Evolutionary conservation across 2,329 filamentous ascomycete species (phyloP).

Genomic region (Dryadomyces quercivorus): DNA sequence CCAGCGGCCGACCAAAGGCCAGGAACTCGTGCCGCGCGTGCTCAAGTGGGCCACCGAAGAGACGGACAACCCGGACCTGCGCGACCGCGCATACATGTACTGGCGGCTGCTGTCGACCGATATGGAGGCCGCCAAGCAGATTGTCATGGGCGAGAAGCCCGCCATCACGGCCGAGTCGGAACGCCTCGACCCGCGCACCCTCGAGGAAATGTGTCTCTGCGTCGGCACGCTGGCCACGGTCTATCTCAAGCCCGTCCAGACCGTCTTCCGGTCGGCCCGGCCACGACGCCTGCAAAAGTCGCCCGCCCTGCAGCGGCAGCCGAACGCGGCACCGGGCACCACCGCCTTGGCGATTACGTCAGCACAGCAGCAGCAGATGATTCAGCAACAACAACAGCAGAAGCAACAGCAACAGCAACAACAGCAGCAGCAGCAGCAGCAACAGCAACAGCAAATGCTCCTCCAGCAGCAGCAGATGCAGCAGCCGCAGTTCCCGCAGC

Average conservation of each 20-base stretch:
- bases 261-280: slow-evolving; percentile 84
- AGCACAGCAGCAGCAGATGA: slow-evolving; percentile 6
- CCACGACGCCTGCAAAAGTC: slow-evolving; percentile 69
- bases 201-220: slow-evolving; percentile 95
- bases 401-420: slow-evolving; percentile 3
- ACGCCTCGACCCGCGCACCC: slow-evolving; percentile 76
- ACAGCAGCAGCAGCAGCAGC: background rate
- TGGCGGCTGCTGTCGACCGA: slow-evolving; percentile 93
- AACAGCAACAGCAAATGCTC: slow-evolving; percentile 2
- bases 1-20: slow-evolving; percentile 86
- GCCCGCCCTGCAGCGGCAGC: slow-evolving; percentile 71
- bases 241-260: slow-evolving; percentile 94
- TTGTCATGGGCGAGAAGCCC: slow-evolving; percentile 97
- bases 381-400: slow-evolving; percentile 5
- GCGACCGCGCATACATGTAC: slow-evolving; percentile 98
- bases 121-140: slow-evolving; percentile 68
- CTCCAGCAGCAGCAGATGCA: slow-evolving; percentile 5
- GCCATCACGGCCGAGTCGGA: slow-evolving; percentile 94
- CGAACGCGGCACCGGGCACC: slow-evolving; percentile 26
- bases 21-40: slow-evolving; percentile 85
- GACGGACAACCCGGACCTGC: slow-evolving; percentile 95
- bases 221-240: slow-evolving; percentile 94
- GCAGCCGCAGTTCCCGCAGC: background rate
- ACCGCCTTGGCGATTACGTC: slow-evolving; percentile 15
- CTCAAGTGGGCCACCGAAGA: slow-evolving; percentile 98